Evolutionary conservation across 2,329 filamentous ascomycete species (phyloP).

Genomic region (Beauveria brongniartii): DNA sequence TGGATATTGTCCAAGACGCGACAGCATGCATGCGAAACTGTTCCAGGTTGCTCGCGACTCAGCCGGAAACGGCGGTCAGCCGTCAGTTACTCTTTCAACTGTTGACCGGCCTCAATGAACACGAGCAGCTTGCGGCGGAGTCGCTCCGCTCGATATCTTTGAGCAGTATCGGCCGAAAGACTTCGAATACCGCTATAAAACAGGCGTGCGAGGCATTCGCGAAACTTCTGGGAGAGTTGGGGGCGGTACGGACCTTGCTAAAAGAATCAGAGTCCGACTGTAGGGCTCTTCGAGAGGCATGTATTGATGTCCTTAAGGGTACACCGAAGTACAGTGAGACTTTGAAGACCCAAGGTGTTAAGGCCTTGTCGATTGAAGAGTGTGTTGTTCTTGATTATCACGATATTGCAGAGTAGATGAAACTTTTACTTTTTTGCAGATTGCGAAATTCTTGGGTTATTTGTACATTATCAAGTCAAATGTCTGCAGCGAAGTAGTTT

Average conservation of each 20-base stretch:
- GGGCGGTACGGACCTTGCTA: slow-evolving; percentile 23
- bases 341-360: slow-evolving; percentile 3
- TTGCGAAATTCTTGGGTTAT: not conserved
- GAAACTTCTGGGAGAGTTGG: slow-evolving; percentile 22
- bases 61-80: not conserved
- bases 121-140: slow-evolving; percentile 13
- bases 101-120: slow-evolving; percentile 22
- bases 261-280: slow-evolving; percentile 19
- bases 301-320: not conserved
- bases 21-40: slow-evolving; percentile 4
- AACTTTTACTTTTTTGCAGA: not conserved
- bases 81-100: slow-evolving; percentile 21
- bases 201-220: slow-evolving; percentile 21
- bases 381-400: slow-evolving; percentile 9
- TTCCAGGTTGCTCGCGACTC: not conserved
- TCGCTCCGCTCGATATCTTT: slow-evolving; percentile 20
- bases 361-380: slow-evolving; percentile 1
- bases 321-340: slow-evolving; percentile 2
- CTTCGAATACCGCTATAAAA: not conserved
- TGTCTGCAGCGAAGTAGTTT: too few relatives aligned
- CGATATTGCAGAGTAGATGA: not conserved
- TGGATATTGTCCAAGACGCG: not conserved
- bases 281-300: not conserved
- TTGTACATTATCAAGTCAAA: not conserved
- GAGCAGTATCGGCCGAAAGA: slow-evolving; percentile 8